phyloP scores from a whole-genome alignment of 345 rosid species.

The Populus davidiana region DNA sequence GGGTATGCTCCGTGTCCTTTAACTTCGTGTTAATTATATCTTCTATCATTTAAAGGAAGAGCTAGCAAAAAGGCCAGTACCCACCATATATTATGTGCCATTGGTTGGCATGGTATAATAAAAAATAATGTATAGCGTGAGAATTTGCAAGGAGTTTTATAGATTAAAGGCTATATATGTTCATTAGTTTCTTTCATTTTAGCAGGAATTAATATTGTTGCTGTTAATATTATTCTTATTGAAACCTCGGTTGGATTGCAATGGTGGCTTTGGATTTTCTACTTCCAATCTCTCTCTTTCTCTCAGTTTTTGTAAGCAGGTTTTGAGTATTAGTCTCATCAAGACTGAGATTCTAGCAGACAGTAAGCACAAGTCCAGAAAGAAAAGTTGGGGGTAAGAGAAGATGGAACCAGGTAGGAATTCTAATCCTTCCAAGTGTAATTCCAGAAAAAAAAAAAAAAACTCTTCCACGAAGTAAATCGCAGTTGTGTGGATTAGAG shows the following conservation, averaged over 20 bases:
- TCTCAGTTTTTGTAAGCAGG: not conserved
- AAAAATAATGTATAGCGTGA: constrained; percentile 26
- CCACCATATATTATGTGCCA: constrained; percentile 12
- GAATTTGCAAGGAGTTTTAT: constrained; percentile 29
- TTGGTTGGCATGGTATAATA: constrained; percentile 23
- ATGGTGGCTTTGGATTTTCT: constrained; percentile 6
- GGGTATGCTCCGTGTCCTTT: constrained; percentile 2
- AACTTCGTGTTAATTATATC: constrained; percentile 15
- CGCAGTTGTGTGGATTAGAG: constrained; percentile 1
- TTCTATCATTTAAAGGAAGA: constrained; percentile 2
- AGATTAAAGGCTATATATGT: constrained; percentile 12
- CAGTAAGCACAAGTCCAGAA: not conserved
- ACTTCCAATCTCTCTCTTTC: not conserved
- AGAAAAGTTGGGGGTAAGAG: constrained; percentile 1
- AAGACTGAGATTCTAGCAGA: constrained; percentile 10
- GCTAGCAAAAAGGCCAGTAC: constrained; percentile 13
- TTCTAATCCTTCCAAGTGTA: constrained; percentile 21
- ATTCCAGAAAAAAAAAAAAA: not conserved
- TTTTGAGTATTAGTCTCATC: not conserved
- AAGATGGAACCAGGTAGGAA: constrained; percentile 31
- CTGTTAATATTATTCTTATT: not conserved
- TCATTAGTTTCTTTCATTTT: constrained; percentile 9
- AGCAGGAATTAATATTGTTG: not conserved
- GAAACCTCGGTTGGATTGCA: constrained; percentile 1
- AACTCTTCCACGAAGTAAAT: not conserved